These are phyloP conservation scores for Pseudotsuga menziesii DNA, from an alignment of 75 land plant genomes.

Conservation along the genomic window DNA sequence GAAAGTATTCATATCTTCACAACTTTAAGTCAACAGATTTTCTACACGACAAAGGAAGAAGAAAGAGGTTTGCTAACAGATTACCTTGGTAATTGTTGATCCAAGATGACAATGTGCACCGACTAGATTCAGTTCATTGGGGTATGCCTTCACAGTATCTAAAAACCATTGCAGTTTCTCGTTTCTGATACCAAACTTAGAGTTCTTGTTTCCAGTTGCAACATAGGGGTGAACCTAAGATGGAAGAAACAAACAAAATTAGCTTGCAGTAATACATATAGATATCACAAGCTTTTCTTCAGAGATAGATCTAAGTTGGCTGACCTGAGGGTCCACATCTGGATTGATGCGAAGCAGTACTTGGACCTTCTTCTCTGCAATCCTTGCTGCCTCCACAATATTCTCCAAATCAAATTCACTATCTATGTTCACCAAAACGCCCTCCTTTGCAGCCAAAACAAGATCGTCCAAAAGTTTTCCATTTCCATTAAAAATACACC, in stretches of 20 bases:
- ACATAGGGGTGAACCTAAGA: conserved; percentile 92
- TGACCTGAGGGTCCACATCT: conserved; percentile 96
- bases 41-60: not conserved
- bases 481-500: conserved; percentile 96
- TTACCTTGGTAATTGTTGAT: conserved; percentile 93
- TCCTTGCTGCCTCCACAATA: conserved; percentile 68
- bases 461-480: conserved; percentile 86
- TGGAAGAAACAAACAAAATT: not conserved
- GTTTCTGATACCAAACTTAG: conserved; percentile 94
- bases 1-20: not conserved
- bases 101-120: conserved; percentile 98
- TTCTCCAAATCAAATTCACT: conserved; percentile 93
- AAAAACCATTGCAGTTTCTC: conserved; percentile 94
- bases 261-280: not conserved
- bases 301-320: not conserved
- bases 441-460: conserved; percentile 77
- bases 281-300: not conserved
- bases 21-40: not conserved
- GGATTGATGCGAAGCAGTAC: conserved; percentile 93
- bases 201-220: conserved; percentile 96
- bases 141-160: conserved; percentile 70
- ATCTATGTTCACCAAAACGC: conserved; percentile 83
- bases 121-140: conserved; percentile 75
- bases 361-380: conserved; percentile 61
- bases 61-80: not conserved